Percentiles rank a stretch among this genome's conserved stretches.
phyloP scores from a whole-genome alignment of 306 rosid species.

The Cucurbita maxima region DNA sequence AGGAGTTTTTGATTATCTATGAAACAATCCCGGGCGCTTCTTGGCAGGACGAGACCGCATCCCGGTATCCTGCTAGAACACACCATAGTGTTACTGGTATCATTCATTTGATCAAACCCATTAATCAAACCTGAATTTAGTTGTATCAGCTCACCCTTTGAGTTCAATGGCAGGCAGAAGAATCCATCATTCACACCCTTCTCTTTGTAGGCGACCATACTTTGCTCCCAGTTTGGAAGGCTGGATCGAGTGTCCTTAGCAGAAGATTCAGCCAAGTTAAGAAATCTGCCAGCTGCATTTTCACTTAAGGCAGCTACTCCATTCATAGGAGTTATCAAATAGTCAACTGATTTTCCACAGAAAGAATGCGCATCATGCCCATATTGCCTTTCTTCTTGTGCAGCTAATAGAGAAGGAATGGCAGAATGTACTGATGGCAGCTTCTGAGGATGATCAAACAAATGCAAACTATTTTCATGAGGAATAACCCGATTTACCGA shows the following conservation, averaged over 20 bases:
- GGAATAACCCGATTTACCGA: slow-evolving; percentile 17
- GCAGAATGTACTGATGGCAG: slow-evolving; percentile 19
- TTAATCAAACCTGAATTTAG: slow-evolving; percentile 40
- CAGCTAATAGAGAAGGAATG: slow-evolving; percentile 25
- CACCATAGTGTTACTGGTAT: slow-evolving; percentile 17
- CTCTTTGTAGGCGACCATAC: slow-evolving; percentile 20
- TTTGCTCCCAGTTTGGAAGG: slow-evolving; percentile 33
- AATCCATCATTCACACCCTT: slow-evolving; percentile 27
- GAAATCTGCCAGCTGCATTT: slow-evolving; percentile 30
- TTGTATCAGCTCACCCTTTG: slow-evolving; percentile 77
- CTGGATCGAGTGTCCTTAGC: slow-evolving; percentile 25
- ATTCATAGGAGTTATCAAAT: slow-evolving; percentile 21
- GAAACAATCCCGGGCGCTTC: slow-evolving; percentile 25
- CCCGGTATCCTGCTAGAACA: slow-evolving; percentile 31
- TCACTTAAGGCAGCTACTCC: slow-evolving; percentile 25
- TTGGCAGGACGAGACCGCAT: slow-evolving; percentile 14
- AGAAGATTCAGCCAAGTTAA: slow-evolving; percentile 23
- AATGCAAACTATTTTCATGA: slow-evolving; percentile 20
- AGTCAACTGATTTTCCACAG: slow-evolving; percentile 30
- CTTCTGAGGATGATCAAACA: slow-evolving; percentile 20
- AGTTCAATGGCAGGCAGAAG: slow-evolving; percentile 81
- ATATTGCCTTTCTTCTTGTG: slow-evolving; percentile 22
- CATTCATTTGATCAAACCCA: slow-evolving; percentile 26
- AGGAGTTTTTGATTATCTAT: slow-evolving; percentile 23
- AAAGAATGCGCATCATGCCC: slow-evolving; percentile 26